phyloP scores from a whole-genome alignment of 768 basidiomycete species.

The Pleurotus tuber-regium region DNA sequence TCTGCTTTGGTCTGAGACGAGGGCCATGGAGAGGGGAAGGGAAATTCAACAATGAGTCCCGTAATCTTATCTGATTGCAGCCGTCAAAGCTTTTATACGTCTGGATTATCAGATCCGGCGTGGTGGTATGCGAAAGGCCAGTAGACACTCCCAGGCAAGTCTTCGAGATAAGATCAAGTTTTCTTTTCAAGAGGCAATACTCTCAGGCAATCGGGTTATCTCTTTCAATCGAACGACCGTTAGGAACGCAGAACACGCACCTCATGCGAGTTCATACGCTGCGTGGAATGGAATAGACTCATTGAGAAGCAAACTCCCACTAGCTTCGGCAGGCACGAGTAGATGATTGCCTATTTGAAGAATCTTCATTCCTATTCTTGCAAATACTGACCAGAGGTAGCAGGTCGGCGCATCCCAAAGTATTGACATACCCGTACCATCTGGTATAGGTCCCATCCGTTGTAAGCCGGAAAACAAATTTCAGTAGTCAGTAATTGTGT shows the following conservation, averaged over 20 bases:
- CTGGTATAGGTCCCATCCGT: no score
- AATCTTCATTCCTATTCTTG: no score
- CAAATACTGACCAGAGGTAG: no score
- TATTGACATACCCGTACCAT: no score
- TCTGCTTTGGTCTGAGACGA: not conserved
- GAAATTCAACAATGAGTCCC: not conserved
- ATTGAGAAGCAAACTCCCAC: no score
- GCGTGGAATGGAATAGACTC: no score
- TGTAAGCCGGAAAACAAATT: no score
- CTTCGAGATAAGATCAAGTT: constrained; percentile 1
- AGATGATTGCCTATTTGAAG: no score
- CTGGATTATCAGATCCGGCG: constrained; percentile 7
- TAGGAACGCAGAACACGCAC: not conserved
- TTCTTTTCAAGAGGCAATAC: not conserved
- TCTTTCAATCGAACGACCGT: not conserved
- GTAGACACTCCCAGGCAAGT: constrained; percentile 1
- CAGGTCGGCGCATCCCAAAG: no score
- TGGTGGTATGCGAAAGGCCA: constrained; percentile 1
- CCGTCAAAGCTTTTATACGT: not conserved
- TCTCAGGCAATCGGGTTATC: not conserved
- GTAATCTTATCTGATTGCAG: constrained; percentile 8
- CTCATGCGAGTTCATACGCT: no score
- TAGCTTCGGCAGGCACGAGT: no score
- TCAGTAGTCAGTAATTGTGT: no score
- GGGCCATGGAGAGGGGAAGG: not conserved